Evolutionary conservation across 352 stramenopile genomes (phyloP).

Genomic region (Phytophthora uliginosa): DNA sequence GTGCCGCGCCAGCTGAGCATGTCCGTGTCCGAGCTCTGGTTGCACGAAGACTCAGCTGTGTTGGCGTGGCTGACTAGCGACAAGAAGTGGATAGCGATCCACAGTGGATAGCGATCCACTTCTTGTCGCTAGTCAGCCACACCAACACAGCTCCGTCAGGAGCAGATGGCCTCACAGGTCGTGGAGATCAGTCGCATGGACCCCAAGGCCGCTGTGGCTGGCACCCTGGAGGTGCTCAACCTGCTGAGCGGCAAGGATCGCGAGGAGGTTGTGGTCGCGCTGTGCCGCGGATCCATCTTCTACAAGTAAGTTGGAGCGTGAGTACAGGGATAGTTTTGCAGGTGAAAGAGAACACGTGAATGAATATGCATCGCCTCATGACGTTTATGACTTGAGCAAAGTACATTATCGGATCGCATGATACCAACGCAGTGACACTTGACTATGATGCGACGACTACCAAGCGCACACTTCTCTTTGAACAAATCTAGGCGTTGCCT

Average conservation of each 20-base stretch:
- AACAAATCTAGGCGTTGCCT: conserved; percentile 34
- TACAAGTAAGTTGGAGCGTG: conserved; percentile 57
- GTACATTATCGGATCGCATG: too few relatives aligned
- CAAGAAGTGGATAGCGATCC: conserved; percentile 85
- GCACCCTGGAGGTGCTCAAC: conserved; percentile 87
- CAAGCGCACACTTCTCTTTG: conserved; percentile 7
- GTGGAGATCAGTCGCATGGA: conserved; percentile 81
- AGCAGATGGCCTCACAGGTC: conserved; percentile 82
- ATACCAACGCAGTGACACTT: conserved; percentile 8
- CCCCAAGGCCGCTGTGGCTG: conserved; percentile 86
- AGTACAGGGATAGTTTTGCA: conserved; percentile 25
- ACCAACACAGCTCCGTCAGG: conserved; percentile 64
- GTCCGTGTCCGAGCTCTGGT: conserved; percentile 77
- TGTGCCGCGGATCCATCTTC: conserved; percentile 90
- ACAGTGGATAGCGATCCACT: too few relatives aligned
- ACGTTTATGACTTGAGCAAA: conserved; percentile 10
- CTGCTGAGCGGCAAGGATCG: conserved; percentile 88
- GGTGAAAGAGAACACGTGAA: conserved; percentile 19
- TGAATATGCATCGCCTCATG: conserved; percentile 42
- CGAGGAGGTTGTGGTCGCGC: conserved; percentile 79
- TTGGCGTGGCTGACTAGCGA: conserved; percentile 83
- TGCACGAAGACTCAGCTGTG: conserved; percentile 80
- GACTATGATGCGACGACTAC: conserved; percentile 39
- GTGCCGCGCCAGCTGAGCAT: conserved; percentile 72
- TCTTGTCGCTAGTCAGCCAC: too few relatives aligned